Base-by-base conservation (phyloP, 306 rosid genomes). In the Castanea crenata region DNA sequence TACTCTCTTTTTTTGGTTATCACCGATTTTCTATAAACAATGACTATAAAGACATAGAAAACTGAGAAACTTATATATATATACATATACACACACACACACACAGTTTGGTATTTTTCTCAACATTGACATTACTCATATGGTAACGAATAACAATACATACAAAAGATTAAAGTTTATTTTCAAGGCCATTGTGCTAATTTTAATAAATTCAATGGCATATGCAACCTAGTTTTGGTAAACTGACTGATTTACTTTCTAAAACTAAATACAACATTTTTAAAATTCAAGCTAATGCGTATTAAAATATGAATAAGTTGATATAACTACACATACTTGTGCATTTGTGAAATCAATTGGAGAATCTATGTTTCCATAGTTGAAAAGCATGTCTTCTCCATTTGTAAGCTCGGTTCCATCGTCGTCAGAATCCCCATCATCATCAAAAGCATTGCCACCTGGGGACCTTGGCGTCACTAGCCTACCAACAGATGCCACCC, bases 401-500 rank as follows among this genome's bases (percentile, higher is more conserved):
- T 80, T 82, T n/a, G 84, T 87, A 82, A 84, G 84, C 64, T 80
- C 91, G 2, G 88, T 75, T 69, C 81, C 94, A 12, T 92, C 97
- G 52, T 86, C 97, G 6, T 90, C 97, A 73, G 97, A 92, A 81
- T 88, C 92, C 35, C 70, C 94, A 1, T 78, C 77, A 83, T 74
- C 76, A n/a, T 85, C 90, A 44, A 82, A 89, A 1, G 85, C 32
- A 79, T 74, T 87, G 18, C 84, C 78, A 32, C 80, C 84, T 5
- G 87, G 91, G n/a, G 97, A 89, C 23, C 88, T 88, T 20, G 92
- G 90, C 29, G 88, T 87, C 79, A 32, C 76, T 23, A 84, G 70
- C 83, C 94, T 87, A 65, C 92, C 90, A 31, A 88, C 83, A 7
- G 94, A 85, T 21, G 80, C 84, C 71, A 85, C 83, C 78, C 90